Evolutionary conservation across 805 yeast genomes (phyloP).

Genomic region (Saccharomycopsis capsularis): DNA sequence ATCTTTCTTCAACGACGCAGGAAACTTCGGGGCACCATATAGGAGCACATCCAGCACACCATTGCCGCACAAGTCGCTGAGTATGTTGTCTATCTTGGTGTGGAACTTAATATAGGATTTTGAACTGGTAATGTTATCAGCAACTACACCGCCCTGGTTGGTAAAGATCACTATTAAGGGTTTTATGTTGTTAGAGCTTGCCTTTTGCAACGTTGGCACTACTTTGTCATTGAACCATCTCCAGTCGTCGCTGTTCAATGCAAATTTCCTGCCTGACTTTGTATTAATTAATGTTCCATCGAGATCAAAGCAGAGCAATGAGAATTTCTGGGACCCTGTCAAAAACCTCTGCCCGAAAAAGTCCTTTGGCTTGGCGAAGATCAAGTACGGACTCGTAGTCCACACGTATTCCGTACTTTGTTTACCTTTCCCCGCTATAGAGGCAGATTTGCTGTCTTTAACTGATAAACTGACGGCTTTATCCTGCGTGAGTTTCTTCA

Average conservation of each 20-base stretch:
- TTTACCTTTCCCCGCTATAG: not conserved
- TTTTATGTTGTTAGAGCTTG: conserved; percentile 22
- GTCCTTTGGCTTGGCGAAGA: not conserved
- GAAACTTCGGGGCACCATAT: conserved; percentile 59
- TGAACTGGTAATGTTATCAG: conserved; percentile 27
- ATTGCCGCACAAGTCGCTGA: conserved; percentile 27
- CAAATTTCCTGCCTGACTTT: conserved; percentile 53
- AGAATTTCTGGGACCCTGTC: not conserved
- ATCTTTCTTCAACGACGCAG: conserved; percentile 28
- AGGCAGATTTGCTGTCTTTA: not conserved
- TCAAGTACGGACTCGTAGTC: not conserved
- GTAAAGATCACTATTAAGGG: conserved; percentile 64
- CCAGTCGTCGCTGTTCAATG: conserved; percentile 69
- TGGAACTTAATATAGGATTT: conserved; percentile 36
- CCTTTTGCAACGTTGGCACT: conserved; percentile 22
- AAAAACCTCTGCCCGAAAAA: too few relatives aligned
- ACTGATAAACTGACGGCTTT: too few relatives aligned
- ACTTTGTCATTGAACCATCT: conserved; percentile 43
- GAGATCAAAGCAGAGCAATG: conserved; percentile 71
- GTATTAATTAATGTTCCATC: conserved; percentile 74
- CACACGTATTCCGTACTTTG: not conserved
- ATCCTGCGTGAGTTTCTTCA: too few relatives aligned
- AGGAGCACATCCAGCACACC: conserved; percentile 25
- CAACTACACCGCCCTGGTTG: conserved; percentile 72
- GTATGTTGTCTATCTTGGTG: conserved; percentile 35